Conservation (phyloP, 2,329 filamentous ascomycete species). For the Pseudocercospora cruenta region DNA sequence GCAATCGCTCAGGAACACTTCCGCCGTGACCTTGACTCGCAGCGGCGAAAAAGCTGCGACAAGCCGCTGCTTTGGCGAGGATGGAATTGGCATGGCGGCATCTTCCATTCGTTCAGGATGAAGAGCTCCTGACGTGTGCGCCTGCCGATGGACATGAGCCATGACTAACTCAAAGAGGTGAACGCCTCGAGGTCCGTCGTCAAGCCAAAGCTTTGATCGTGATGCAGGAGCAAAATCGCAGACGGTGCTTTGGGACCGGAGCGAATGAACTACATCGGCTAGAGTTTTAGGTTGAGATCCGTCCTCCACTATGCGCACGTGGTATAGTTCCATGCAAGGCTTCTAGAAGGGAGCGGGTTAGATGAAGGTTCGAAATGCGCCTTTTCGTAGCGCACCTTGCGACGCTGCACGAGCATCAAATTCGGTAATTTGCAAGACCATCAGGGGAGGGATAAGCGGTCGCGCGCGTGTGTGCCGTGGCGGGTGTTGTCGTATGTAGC, state of each 20-base stretch:
- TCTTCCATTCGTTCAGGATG: neutral
- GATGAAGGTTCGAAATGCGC: constrained; percentile 4
- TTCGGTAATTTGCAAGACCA: constrained; percentile 1
- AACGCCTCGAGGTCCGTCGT: constrained; percentile 1
- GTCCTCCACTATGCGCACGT: constrained; percentile 3
- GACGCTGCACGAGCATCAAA: constrained; percentile 3
- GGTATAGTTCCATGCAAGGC: constrained; percentile 3
- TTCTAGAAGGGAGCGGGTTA: constrained; percentile 6
- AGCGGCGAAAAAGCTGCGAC: neutral
- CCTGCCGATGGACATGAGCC: neutral
- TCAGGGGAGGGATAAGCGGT: neutral
- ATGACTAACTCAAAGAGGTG: neutral
- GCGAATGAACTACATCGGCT: neutral
- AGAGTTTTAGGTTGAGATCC: constrained; percentile 6
- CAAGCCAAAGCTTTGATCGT: neutral
- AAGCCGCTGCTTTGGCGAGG: neutral
- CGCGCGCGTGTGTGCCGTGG: neutral
- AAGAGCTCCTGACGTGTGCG: neutral
- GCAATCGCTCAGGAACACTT: neutral
- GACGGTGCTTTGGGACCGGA: neutral
- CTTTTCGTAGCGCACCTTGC: neutral
- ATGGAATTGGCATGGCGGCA: neutral
- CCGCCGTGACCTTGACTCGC: neutral
- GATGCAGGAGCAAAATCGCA: neutral
- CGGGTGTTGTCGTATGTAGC: neutral